Conservation (phyloP, 306 rosid genomes). For the Glycyrrhiza uralensis region DNA sequence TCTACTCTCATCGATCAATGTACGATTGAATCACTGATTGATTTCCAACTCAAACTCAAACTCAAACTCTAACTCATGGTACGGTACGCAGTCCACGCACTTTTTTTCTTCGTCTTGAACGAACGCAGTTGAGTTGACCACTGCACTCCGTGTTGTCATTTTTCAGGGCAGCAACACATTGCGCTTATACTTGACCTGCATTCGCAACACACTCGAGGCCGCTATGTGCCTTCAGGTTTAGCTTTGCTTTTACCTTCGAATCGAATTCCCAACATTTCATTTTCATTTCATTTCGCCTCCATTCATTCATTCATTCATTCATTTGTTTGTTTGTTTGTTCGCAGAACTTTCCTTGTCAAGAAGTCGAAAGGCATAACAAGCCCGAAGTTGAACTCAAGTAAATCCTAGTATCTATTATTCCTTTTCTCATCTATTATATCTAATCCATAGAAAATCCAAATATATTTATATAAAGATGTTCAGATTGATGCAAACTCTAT, state of each 20-base stretch:
- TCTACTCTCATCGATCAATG: too few species aligned
- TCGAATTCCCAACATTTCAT: too few species aligned
- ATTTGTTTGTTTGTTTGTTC: not conserved
- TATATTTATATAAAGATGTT: not conserved
- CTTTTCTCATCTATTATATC: not conserved
- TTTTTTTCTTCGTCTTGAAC: too few species aligned
- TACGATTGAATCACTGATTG: too few species aligned
- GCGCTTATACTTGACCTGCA: slow-evolving; percentile 79
- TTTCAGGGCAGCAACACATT: slow-evolving; percentile 59
- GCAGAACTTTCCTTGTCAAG: slow-evolving; percentile 98
- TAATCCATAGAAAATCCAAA: not conserved
- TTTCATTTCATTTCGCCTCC: not conserved
- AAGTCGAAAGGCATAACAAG: slow-evolving; percentile 98
- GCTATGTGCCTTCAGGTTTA: slow-evolving; percentile 96
- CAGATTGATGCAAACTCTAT: not conserved
- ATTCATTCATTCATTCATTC: not conserved
- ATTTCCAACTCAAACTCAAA: too few species aligned
- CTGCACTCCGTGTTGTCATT: not conserved
- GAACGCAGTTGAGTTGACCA: too few species aligned
- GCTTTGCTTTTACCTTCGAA: too few species aligned
- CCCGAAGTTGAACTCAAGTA: slow-evolving; percentile 97
- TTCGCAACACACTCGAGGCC: slow-evolving; percentile 88
- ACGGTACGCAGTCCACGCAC: not conserved
- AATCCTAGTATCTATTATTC: too few species aligned
- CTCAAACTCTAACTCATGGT: slow-evolving; percentile 8